phyloP scores from a whole-genome alignment of 305 asterid genomes.

The Solanum chacoense region DNA sequence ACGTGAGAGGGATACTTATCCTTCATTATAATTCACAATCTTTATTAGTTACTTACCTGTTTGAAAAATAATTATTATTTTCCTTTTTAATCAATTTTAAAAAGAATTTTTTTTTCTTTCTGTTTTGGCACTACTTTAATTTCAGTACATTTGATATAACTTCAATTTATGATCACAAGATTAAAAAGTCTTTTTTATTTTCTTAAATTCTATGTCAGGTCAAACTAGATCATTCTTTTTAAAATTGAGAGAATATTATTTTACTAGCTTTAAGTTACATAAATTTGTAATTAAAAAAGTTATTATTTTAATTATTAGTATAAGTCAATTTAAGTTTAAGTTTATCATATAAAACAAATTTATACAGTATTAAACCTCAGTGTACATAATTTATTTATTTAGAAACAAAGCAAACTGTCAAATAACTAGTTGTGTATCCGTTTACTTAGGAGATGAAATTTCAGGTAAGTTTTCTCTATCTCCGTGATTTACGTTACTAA shows the following conservation, averaged over 20 bases:
- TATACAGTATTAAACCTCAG: not conserved
- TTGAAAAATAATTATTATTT: too few species aligned
- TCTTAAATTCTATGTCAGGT: fast-evolving
- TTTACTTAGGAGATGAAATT: not conserved
- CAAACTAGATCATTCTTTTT: too few species aligned
- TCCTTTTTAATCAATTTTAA: too few species aligned
- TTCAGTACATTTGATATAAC: too few species aligned
- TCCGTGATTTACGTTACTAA: not conserved
- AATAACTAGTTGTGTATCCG: not conserved
- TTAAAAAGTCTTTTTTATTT: too few species aligned
- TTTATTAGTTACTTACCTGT: too few species aligned
- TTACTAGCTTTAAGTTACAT: not conserved
- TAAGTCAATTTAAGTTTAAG: not conserved
- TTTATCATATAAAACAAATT: not conserved
- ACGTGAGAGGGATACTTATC: not conserved
- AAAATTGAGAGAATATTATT: not conserved
- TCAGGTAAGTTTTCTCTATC: not conserved
- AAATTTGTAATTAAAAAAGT: not conserved
- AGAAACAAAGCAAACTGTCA: not conserved
- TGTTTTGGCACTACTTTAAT: not conserved
- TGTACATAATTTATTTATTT: not conserved
- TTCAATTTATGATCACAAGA: too few species aligned
- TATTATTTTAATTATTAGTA: not conserved
- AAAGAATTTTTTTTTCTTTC: not conserved
- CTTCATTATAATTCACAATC: not conserved